phyloP scores from a whole-genome alignment of 176 grass and related monocot species.

The Themeda triandra region DNA sequence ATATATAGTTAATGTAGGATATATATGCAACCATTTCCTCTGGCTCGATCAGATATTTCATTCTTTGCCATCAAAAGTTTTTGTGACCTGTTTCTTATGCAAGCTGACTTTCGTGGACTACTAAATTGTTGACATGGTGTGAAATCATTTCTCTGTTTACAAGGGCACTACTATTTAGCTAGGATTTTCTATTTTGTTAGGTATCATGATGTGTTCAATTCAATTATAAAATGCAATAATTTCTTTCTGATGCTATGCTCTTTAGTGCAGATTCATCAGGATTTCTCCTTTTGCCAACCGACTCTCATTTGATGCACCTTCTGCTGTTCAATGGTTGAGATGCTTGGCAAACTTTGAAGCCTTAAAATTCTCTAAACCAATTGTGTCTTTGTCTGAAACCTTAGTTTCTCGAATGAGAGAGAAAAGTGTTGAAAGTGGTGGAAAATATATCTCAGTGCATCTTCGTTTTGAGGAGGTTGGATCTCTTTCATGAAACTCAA shows the following conservation, averaged over 20 bases:
- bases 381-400: constrained; percentile 69
- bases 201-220: background rate
- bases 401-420: constrained; percentile 93
- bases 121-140: background rate
- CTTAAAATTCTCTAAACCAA: constrained; percentile 74
- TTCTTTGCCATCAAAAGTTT: background rate
- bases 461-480: constrained; percentile 96
- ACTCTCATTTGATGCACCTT: constrained; percentile 87
- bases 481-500: constrained; percentile 24
- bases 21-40: background rate
- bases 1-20: too few relatives aligned
- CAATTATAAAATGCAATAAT: background rate
- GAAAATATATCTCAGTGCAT: constrained; percentile 95
- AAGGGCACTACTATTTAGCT: background rate
- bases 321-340: constrained; percentile 81
- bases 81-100: background rate
- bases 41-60: background rate
- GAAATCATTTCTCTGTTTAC: background rate
- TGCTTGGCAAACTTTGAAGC: constrained; percentile 99
- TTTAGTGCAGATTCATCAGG: constrained; percentile 73
- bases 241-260: constrained; percentile 29
- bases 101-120: constrained; percentile 7
- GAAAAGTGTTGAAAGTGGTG: constrained; percentile 54
- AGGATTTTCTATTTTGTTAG: background rate
- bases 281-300: constrained; percentile 98